Evolutionary conservation across 2,329 filamentous ascomycete species (phyloP), one percentile per base, ranked within the genome.

Genomic region (Penicillium sp.): DNA sequence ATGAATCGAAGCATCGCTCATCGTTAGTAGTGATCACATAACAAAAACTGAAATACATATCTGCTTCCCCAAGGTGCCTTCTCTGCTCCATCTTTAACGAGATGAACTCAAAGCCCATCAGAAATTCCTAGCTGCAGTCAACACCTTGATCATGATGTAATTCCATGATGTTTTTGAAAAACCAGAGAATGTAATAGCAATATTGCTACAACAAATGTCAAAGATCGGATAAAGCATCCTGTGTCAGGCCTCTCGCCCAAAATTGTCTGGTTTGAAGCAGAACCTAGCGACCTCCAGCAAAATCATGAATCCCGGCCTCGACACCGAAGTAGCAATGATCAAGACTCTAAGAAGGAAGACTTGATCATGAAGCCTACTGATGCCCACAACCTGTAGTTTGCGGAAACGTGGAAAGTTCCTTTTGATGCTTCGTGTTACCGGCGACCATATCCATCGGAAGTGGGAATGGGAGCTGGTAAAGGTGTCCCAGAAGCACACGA

Each of bases 1-100:
- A 83, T 19, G 25, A 87, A 79, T 1, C 85, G 83, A 2, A 84
- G 84, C 19, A 87, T 83, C 86, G 38, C 10, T 35, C 86, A 83
- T 86, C 30, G 8, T 46, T 14, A 8, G 19, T 19, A 38, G 11
- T 16, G 3, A 16, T n/a, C 14, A 19, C 2, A 3, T 14, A 28
- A 22, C 10, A 5, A 22, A 14, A 19, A 45, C 19, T 19, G 16
- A 10, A 28, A 30, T 48, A 60, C 75, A 52, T 68, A 77, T 75
- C 68, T n/a, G 75, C 75, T 74, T 78, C 76, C 45, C 76, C 76
- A 3, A 78, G 68, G 52, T 78, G 77, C 75, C 75, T 77, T 62
- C 61, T 68, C 54, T 77, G 74, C 53, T 78, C 76, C 53, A 77
- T 62, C 52, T 76, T 76, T 7, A 73, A 52, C 1, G 76, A 78